These are phyloP conservation scores for Lojkania enalia DNA, from an alignment of 2,329 filamentous ascomycete genomes.

Conservation along the genomic window DNA sequence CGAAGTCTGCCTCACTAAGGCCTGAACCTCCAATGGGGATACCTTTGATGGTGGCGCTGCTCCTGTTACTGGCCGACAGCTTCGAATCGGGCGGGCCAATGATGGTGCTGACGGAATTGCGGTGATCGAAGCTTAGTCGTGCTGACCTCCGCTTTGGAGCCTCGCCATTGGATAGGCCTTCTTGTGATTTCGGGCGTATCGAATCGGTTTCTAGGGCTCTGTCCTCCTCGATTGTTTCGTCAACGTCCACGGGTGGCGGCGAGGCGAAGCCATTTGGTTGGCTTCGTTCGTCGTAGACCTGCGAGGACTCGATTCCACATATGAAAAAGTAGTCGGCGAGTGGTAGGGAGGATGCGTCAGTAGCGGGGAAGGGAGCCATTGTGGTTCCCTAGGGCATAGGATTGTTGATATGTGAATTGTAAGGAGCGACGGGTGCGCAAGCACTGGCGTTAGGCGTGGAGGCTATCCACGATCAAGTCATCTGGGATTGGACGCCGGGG, in stretches of 20 bases:
- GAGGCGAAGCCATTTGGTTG: conserved; percentile 34
- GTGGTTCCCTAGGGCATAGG: conserved; percentile 29
- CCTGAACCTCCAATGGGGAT: conserved; percentile 46
- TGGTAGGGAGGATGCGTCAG: conserved; percentile 54
- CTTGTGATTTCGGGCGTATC: conserved; percentile 48
- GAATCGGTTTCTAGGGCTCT: conserved; percentile 58
- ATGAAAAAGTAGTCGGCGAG: conserved; percentile 72
- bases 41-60: conserved; percentile 64
- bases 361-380: conserved; percentile 44
- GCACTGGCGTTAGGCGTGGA: conserved; percentile 29
- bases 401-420: conserved; percentile 32
- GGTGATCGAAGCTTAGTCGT: conserved; percentile 51
- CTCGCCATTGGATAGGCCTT: conserved; percentile 48
- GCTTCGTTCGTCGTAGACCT: conserved; percentile 53
- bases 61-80: conserved; percentile 63
- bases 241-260: conserved; percentile 39
- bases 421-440: conserved; percentile 27
- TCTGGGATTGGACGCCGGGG: conserved; percentile 39
- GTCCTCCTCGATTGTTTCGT: conserved; percentile 65
- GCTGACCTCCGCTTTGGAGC: conserved; percentile 40
- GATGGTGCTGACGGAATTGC: conserved; percentile 57
- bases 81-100: conserved; percentile 49
- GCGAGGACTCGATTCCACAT: conserved; percentile 56
- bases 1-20: conserved; percentile 83
- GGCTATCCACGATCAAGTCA: conserved; percentile 34